Evolutionary conservation across 768 basidiomycete genomes (phyloP).

Genomic region (Gymnopilus dilepis): DNA sequence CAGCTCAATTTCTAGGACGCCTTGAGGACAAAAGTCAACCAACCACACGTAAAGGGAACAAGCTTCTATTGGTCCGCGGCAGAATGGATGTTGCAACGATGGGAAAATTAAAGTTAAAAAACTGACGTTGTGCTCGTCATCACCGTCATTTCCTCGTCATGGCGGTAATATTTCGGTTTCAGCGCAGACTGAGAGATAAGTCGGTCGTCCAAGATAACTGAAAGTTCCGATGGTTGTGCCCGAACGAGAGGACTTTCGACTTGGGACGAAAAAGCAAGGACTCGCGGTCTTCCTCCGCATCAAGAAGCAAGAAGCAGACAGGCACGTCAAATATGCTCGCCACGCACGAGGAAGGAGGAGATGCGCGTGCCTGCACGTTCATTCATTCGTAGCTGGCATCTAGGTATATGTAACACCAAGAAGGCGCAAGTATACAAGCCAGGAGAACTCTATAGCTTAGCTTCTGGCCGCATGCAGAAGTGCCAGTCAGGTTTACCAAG

Average conservation of each 20-base stretch:
- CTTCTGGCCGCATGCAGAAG: too few relatives aligned
- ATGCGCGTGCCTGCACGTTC: background rate
- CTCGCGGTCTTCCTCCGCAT: too few relatives aligned
- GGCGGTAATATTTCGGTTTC: slow-evolving; percentile 1
- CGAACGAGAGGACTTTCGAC: too few relatives aligned
- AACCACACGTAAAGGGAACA: slow-evolving; percentile 12
- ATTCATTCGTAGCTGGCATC: too few relatives aligned
- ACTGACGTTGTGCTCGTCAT: background rate
- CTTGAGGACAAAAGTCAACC: background rate
- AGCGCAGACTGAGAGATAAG: background rate
- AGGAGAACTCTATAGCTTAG: too few relatives aligned
- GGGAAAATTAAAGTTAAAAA: slow-evolving; percentile 9
- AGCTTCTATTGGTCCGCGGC: slow-evolving; percentile 15
- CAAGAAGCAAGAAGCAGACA: background rate
- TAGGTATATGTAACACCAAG: too few relatives aligned
- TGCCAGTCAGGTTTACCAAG: too few relatives aligned
- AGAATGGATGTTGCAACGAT: slow-evolving; percentile 21
- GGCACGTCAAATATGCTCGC: background rate
- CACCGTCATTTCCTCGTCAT: slow-evolving; percentile 1
- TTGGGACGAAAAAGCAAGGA: too few relatives aligned
- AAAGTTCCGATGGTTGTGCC: too few relatives aligned
- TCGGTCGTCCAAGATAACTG: background rate
- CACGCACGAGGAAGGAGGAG: background rate
- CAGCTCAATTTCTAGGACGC: background rate
- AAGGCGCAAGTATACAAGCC: too few relatives aligned